Evolutionary conservation across 2,329 filamentous ascomycete genomes (phyloP).

Genomic region (Trichoderma sp.): DNA sequence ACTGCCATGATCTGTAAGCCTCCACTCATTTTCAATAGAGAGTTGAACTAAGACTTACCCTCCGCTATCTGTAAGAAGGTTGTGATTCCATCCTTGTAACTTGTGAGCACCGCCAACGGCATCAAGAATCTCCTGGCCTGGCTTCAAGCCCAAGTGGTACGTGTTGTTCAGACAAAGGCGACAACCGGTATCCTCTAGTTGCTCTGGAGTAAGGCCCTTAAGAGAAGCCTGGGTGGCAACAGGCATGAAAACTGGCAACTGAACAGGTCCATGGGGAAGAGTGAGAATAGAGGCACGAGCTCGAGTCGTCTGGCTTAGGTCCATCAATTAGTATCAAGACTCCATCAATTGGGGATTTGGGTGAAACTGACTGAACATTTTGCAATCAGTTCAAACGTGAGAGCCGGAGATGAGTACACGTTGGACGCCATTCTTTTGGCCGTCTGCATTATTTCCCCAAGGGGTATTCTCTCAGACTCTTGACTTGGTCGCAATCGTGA

Average conservation of each 20-base stretch:
- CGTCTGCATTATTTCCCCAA: conserved; percentile 29
- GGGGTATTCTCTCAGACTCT: neutral
- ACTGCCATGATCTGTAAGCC: conserved; percentile 45
- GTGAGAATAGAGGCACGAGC: conserved; percentile 84
- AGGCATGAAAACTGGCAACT: conserved; percentile 95
- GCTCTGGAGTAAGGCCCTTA: conserved; percentile 89
- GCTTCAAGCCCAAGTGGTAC: conserved; percentile 92
- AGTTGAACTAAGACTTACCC: conserved; percentile 45
- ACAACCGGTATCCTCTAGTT: conserved; percentile 85
- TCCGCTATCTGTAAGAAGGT: conserved; percentile 82
- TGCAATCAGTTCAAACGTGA: conserved; percentile 74
- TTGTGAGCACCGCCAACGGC: conserved; percentile 89
- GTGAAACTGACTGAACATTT: conserved; percentile 28
- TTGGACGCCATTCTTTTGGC: conserved; percentile 47
- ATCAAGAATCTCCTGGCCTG: conserved; percentile 85
- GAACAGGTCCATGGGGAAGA: conserved; percentile 86
- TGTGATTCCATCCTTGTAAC: conserved; percentile 91
- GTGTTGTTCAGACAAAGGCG: conserved; percentile 95
- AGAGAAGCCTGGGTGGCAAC: conserved; percentile 95
- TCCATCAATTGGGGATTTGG: neutral
- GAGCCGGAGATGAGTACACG: conserved; percentile 58
- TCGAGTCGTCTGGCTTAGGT: conserved; percentile 71
- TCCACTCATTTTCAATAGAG: neutral
- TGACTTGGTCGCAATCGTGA: neutral
- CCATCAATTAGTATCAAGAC: conserved; percentile 22